Base-by-base conservation (phyloP, 768 basidiomycete genomes). In the Lactarius deliciosus region DNA sequence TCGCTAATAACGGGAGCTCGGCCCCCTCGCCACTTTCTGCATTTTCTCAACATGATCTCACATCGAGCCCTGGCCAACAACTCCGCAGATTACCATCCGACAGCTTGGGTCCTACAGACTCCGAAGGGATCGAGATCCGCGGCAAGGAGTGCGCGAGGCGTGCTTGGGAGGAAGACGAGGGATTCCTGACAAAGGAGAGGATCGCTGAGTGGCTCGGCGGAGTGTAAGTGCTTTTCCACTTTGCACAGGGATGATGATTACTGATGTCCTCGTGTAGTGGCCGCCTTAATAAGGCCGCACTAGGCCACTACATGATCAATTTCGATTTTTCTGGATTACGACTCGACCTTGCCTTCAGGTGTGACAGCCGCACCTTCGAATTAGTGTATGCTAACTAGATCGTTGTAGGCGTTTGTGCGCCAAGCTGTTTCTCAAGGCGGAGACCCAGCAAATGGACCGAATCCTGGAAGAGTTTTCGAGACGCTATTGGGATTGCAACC, bases 181-280 rank as follows among this genome's bases (percentile, higher is more conserved):
- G 82, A 18, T 96, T 95, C 74, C 75, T 96, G 72, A 81, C 86
- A 16, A 88, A 88, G 73, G 94, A 96, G 72, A 96, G 96, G 79
- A 93, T 98, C 72, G 95, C 96, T 1, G 94, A 97, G 76, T 99
- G 93, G 89, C 82, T 99, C 47, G 97, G 97, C 72, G 90, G 93
- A 75, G 79, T 84, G 95, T 98, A 71, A 79, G 96, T 89, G 9
- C n/a, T 50, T 55, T 55, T 89, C 8, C 22, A 54, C 53, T 57
- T 69, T 45, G 61, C 36, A 45, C 58, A 63, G 13, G 18, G 54
- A 22, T 20, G 55, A 20, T 28, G 28, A 18, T 41, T 54, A 65
- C 64, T 57, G 45, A 56, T 61, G 36, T 65, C 64, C 55, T 60
- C 55, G 34, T 64, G 28, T 73, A 97, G 96, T 64, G 87, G 87